These are phyloP conservation scores for Salix koriyanagi DNA, from an alignment of 345 rosid genomes.

Conservation along the genomic window DNA sequence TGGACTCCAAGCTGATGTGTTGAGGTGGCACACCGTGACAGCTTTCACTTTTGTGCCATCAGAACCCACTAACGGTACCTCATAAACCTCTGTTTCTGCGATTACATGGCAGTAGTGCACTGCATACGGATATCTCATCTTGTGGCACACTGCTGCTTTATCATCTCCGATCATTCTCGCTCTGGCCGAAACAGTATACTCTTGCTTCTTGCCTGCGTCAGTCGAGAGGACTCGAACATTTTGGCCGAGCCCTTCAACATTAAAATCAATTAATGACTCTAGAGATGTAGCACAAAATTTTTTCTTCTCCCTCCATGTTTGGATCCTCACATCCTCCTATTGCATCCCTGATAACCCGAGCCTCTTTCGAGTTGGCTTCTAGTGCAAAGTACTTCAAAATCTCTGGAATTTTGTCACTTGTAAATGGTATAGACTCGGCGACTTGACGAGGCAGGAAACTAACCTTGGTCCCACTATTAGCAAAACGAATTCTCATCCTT, in stretches of 20 bases:
- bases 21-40: background rate
- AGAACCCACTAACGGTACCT: background rate
- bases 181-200: background rate
- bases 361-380: background rate
- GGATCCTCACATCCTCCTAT: background rate
- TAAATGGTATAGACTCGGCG: background rate
- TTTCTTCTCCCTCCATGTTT: background rate
- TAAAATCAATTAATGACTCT: background rate
- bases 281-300: background rate
- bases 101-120: background rate
- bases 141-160: no score
- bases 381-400: background rate
- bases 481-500: background rate
- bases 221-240: background rate
- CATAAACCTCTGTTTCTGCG: background rate
- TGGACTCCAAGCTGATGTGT: background rate
- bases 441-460: background rate
- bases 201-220: background rate
- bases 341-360: background rate
- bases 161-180: background rate
- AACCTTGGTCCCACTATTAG: background rate
- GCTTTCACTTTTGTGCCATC: background rate
- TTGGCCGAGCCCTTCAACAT: background rate
- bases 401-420: background rate
- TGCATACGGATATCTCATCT: background rate